Evolutionary conservation across 495 filamentous ascomycete genomes (phyloP).

Genomic region (Hyaloscypha bicolor): DNA sequence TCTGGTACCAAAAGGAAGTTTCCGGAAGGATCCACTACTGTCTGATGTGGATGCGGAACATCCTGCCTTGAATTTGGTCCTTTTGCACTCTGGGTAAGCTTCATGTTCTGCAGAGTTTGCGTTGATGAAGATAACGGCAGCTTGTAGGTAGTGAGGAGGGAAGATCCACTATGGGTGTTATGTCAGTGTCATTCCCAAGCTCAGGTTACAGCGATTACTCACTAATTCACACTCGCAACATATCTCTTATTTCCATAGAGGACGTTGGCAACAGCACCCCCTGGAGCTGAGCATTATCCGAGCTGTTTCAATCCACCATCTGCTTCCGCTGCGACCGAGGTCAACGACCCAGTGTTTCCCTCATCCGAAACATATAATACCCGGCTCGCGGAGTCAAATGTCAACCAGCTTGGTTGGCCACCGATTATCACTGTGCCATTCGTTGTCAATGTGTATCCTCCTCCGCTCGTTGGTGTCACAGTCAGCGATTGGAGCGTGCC

Average conservation of each 20-base stretch:
- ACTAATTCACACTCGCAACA: constrained; percentile 28
- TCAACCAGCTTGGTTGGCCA: constrained; percentile 29
- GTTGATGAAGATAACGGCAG: constrained; percentile 18
- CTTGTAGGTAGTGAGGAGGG: constrained; percentile 21
- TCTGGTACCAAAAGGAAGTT: constrained; percentile 67
- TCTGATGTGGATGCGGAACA: constrained; percentile 67
- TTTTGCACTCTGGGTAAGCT: constrained; percentile 14
- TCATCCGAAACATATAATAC: constrained; percentile 23
- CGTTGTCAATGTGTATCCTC: constrained; percentile 15
- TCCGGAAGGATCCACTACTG: constrained; percentile 67
- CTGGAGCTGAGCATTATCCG: constrained; percentile 1
- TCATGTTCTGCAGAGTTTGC: constrained; percentile 13
- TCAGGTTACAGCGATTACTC: background rate
- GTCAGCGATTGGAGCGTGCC: constrained; percentile 21
- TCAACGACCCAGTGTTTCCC: constrained; percentile 3
- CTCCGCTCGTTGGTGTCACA: constrained; percentile 1
- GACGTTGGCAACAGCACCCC: constrained; percentile 21
- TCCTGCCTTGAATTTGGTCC: constrained; percentile 47
- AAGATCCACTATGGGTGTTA: constrained; percentile 14
- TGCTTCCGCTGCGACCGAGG: background rate
- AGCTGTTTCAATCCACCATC: constrained; percentile 17
- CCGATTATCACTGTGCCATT: constrained; percentile 12
- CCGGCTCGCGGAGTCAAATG: constrained; percentile 17
- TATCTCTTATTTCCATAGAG: constrained; percentile 20
- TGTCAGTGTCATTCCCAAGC: background rate